These are phyloP conservation scores for Candida silvicultrix DNA, from an alignment of 805 yeast genomes.

Conservation along the genomic window DNA sequence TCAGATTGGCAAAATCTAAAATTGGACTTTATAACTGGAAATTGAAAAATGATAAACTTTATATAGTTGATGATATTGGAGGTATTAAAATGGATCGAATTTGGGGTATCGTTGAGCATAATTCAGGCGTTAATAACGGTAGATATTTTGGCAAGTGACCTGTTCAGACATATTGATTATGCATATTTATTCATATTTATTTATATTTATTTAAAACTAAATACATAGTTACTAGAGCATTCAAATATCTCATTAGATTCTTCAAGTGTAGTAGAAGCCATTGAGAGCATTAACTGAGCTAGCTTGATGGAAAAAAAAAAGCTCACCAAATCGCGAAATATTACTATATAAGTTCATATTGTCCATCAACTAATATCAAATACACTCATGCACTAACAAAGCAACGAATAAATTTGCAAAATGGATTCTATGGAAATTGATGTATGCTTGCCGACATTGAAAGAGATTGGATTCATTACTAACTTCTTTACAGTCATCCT, in stretches of 20 bases:
- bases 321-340: not conserved
- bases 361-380: no score
- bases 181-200: not conserved
- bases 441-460: not conserved
- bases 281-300: no score
- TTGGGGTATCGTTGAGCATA: conserved; percentile 75
- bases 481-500: not conserved
- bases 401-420: not conserved
- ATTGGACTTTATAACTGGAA: conserved; percentile 46
- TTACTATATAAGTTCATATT: no score
- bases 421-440: conserved; percentile 15
- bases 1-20: conserved; percentile 35
- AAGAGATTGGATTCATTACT: not conserved
- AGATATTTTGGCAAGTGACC: conserved; percentile 30
- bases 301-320: no score
- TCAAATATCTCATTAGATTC: no score
- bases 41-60: conserved; percentile 34
- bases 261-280: no score
- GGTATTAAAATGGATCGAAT: conserved; percentile 80
- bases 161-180: not conserved
- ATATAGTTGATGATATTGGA: conserved; percentile 68
- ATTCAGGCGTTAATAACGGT: conserved; percentile 64
- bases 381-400: no score
- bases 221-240: no score
- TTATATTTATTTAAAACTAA: not conserved